Base-by-base conservation (phyloP, 345 rosid genomes). In the Euphorbia peplus region DNA sequence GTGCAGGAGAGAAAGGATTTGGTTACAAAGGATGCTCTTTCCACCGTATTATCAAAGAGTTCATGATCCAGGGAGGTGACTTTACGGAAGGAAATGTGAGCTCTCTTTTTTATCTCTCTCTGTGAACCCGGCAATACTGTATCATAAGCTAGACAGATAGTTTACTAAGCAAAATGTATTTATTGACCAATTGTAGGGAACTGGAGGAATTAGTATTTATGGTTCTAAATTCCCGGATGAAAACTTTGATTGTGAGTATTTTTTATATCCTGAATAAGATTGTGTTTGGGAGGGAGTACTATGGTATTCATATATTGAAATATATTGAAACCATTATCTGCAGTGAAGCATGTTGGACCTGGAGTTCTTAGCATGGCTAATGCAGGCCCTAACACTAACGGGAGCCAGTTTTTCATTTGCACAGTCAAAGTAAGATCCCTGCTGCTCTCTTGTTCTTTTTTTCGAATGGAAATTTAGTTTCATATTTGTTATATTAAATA, bases 41-140 rank as follows among this genome's bases (percentile, higher is more conserved):
- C 70, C 98, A 93, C 76, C 95, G 98, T 37, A 84, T 93, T 50
- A 93, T 93, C 24, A 91, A 86, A 78, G 91, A 88, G 56, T 91
- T 93, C 80, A 93, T 93, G 97, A 93, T 93, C 74, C 97, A 93
- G 72, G 97, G 92, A 73, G 98, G 97, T 52, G 98, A 93, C 76
- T 93, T 93, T 82, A 85, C 90, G 0, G 77, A 75, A 60, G 97
- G 90, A 79, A 77, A 91, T 79, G 98, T 91, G 76, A 75, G 78
- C 39, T 67, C 42, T 69, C 57, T 53, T 52, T 70, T 75, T 18
- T 29, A 10, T 30, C 42, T 26, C 42, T 29, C 56, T 50, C 48
- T 62, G 22, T 1, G n/a, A n/a, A 8, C 28, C 67, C 73, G 30
- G 22, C 26, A 57, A 26, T 8, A 16, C 48, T 44, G 64, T 51